Base-by-base conservation (phyloP, 495 filamentous ascomycete genomes). In the Annulohypoxylon nitens region DNA sequence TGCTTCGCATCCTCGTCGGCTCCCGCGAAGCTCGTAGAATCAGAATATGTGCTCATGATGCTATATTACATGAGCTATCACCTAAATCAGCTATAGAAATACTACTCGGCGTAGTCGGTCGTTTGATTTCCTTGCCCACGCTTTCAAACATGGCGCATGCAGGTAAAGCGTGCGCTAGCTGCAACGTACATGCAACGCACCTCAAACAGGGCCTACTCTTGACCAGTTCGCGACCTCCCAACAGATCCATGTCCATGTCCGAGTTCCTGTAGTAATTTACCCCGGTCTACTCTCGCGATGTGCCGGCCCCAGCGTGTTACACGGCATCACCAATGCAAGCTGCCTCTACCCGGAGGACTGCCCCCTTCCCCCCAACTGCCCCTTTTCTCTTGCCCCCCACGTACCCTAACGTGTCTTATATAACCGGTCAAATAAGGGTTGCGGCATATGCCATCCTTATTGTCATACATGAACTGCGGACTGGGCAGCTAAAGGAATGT, bases 31-130 rank as follows among this genome's bases (percentile, higher is more conserved):
- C 14, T 54, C 18, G 25, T 6, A 26, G 34, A 66, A 60, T 18
- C 20, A 64, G 60, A 51, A 66, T 66, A 66, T 70, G 54, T 67
- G 71, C 61, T 74, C 57, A 69, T 70, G 71, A 69, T 70, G 71
- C 23, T 53, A 69, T 74, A 39, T 14, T 18, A 74, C 71, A 14
- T 74, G 71, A 74, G 53, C 48, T 62, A 45, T 74, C 61, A 70
- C 51, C 34, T 69, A 33, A 55, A 4, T 48, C 33, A 5, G 11
- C 48, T 55, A 61, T 62, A 61, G 20, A 64, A 61, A 18, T 10
- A 30, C n/a, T 23, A 14, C 33, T 43, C 25, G 14, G 39, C 55
- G 39, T 61, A 12, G 53, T 67, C 55, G 37, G 55, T 62, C 66
- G 61, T 62, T 48, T 43, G 10, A 30, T 43, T 14, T 33, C 20